phyloP scores from a whole-genome alignment of 805 yeast genomes.

The Teunomyces pallodes region DNA sequence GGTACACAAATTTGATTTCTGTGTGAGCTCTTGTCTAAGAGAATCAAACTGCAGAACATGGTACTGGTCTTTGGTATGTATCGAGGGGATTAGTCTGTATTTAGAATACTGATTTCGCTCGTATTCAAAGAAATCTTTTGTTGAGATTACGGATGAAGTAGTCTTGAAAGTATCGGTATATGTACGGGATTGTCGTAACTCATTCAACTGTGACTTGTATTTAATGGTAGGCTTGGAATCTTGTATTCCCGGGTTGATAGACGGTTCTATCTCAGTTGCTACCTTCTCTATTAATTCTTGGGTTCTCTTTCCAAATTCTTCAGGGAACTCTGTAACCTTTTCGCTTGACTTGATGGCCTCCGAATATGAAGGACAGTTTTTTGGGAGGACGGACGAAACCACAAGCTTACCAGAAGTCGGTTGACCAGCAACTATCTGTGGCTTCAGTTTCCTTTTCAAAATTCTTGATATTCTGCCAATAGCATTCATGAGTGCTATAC shows the following conservation, averaged over 20 bases:
- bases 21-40: neutral
- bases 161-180: neutral
- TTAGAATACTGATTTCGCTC: neutral
- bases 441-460: neutral
- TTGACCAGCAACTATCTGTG: neutral
- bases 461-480: neutral
- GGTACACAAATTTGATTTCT: neutral
- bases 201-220: conserved; percentile 9
- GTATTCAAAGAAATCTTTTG: neutral
- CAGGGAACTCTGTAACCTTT: neutral
- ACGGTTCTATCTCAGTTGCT: neutral
- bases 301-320: neutral
- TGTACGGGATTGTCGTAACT: neutral
- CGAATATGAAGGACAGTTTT: neutral
- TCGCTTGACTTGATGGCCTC: neutral
- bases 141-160: neutral
- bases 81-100: neutral
- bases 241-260: neutral
- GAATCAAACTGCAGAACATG: neutral
- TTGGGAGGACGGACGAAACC: neutral
- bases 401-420: neutral
- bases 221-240: conserved; percentile 3
- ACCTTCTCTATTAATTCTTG: neutral
- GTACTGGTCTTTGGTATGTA: neutral
- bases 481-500: neutral